A percentile compares a stretch with the other conserved stretches of the same genome.
Conservation (phyloP, 768 basidiomycete species). For the Termitomyces titanicus region DNA sequence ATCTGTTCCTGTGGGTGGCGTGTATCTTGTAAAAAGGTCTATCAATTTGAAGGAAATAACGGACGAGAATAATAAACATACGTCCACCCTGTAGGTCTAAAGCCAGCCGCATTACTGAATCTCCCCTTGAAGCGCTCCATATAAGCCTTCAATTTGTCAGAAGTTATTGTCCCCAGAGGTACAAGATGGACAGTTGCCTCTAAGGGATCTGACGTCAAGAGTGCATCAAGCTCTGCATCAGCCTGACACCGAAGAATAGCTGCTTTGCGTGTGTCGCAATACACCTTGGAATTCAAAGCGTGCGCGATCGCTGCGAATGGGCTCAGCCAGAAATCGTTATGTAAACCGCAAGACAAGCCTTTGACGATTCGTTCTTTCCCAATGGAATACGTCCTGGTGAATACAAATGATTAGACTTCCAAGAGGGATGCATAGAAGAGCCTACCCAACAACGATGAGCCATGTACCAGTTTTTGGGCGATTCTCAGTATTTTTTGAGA, state of each 20-base stretch:
- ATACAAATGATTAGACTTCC: neutral
- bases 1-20: constrained; percentile 61
- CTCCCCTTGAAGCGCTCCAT: constrained; percentile 67
- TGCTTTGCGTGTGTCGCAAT: constrained; percentile 83
- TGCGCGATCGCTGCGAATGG: constrained; percentile 68
- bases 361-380: constrained; percentile 98
- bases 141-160: constrained; percentile 77
- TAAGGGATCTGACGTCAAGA: constrained; percentile 75
- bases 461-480: constrained; percentile 32
- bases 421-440: neutral
- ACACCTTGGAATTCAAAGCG: constrained; percentile 78
- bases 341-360: constrained; percentile 41
- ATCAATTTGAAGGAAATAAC: neutral
- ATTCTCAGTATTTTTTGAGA: constrained; percentile 28
- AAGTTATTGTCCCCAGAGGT: constrained; percentile 69
- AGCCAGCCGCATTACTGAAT: constrained; percentile 73
- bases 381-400: constrained; percentile 84
- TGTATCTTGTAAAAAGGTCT: constrained; percentile 42
- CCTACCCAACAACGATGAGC: constrained; percentile 72
- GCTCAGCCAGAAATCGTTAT: constrained; percentile 1
- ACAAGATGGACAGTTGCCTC: constrained; percentile 84
- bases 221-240: constrained; percentile 74
- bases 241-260: constrained; percentile 80
- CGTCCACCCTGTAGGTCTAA: constrained; percentile 97
- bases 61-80: constrained; percentile 36